Evolutionary conservation across 768 basidiomycete species (phyloP), one percentile per base, ranked within the genome.

Genomic region (Austroboletus eburneus): DNA sequence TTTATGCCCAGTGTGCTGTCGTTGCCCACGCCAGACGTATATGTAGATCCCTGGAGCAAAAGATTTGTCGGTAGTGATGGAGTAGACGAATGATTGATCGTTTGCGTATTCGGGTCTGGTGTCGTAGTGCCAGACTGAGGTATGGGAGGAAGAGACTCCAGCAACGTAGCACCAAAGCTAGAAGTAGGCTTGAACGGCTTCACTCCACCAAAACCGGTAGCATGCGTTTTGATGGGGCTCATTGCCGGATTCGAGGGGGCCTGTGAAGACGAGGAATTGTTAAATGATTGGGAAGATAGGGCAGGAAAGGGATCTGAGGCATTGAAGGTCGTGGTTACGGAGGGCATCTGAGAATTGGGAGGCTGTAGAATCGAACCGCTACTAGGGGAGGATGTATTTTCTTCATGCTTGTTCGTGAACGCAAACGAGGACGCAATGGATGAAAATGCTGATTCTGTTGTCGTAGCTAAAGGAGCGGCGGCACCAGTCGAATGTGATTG

Each of bases 181-280:
- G 83, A 86, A 3, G 83, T 76, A 3, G 90, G 90, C 58, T 90
- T 89, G 73, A 92, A 92, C 6, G 86, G 79, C 60, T 85, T 89
- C 53, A 90, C 62, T 5, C 82, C 84, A 21, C 75, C 70, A 44
- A 73, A 78, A 2, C 78, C 78, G 5, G 78, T 79, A 38, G 54
- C 42, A 56, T 79, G 78, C 4, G 75, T 56, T 52, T 71, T 72
- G 14, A 79, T 42, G 36, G 50, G 59, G 37, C 43, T 30, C 20
- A 65, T 49, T 10, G 64, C 43, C n/a, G 71, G 59, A 30, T 65
- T 59, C 5, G 72, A 70, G 1, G 70, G 63, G 1, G 65, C 39
- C 32, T 57, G 60, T 0, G 71, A 65, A 21, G 63, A 49, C 12
- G 57, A 49, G 1, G 73, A 65, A 7, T 69, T 63, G 16, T 77